Percentiles rank a stretch among this genome's conserved stretches.
These are phyloP conservation scores for Telfairia occidentalis DNA, from an alignment of 331 rosid genomes.

Conservation along the genomic window DNA sequence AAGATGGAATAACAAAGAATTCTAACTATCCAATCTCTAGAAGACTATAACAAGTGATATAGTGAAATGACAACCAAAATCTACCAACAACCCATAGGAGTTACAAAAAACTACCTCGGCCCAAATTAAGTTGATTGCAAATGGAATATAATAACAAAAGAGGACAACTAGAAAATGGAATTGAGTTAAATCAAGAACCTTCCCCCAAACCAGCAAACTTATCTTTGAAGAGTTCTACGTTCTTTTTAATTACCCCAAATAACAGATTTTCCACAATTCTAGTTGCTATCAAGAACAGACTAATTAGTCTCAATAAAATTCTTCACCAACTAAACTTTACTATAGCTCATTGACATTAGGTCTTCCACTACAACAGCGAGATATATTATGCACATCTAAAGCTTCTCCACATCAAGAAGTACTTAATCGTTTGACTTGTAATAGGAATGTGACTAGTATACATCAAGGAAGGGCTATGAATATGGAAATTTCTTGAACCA, in stretches of 20 bases:
- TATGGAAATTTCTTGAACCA: background rate
- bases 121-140: background rate
- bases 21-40: background rate
- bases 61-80: background rate
- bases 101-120: background rate
- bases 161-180: background rate
- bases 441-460: background rate
- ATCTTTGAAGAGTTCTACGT: background rate
- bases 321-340: background rate
- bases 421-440: background rate
- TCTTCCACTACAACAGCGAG: background rate
- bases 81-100: background rate
- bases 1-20: background rate
- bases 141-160: background rate
- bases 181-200: too few relatives aligned
- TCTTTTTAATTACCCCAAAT: background rate
- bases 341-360: background rate
- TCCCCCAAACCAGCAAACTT: background rate
- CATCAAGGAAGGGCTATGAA: background rate
- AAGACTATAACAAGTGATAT: background rate
- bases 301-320: background rate
- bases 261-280: background rate
- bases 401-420: background rate
- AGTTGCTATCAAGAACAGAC: background rate
- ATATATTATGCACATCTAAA: background rate